Percentiles rank a stretch among this genome's conserved stretches.
Evolutionary conservation across 768 basidiomycete genomes (phyloP).

Genomic region (Boletus subcaerulescens): DNA sequence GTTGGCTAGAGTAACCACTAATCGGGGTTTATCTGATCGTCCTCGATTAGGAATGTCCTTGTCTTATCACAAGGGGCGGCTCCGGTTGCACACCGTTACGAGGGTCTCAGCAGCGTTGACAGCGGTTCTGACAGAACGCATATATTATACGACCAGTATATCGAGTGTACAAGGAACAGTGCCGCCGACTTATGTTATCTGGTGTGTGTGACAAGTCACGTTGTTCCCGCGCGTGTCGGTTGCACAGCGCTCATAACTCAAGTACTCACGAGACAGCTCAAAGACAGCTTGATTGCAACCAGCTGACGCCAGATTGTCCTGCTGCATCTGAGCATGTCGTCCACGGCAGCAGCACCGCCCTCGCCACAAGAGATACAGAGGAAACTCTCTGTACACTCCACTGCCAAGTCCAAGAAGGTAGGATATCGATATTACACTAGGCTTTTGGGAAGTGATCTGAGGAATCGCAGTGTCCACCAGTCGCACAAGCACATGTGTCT

Average conservation of each 20-base stretch:
- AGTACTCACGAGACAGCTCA: constrained; percentile 4
- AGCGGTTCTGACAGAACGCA: neutral
- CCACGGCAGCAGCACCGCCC: constrained; percentile 52
- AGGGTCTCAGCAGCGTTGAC: neutral
- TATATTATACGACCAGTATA: no score
- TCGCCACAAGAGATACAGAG: constrained; percentile 84
- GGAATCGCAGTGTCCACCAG: constrained; percentile 29
- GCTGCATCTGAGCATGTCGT: constrained; percentile 22
- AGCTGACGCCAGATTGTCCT: neutral
- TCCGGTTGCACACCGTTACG: neutral
- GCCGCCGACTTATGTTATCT: constrained; percentile 3
- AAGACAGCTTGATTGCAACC: constrained; percentile 16
- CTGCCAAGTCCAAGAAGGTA: constrained; percentile 51
- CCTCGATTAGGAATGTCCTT: constrained; percentile 14
- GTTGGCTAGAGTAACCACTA: neutral
- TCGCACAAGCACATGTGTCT: constrained; percentile 43
- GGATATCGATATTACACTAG: constrained; percentile 1
- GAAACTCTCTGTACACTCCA: constrained; percentile 77
- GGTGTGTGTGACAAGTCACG: constrained; percentile 21
- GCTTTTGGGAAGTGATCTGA: constrained; percentile 9
- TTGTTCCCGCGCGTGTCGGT: constrained; percentile 22
- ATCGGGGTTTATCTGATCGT: constrained; percentile 20
- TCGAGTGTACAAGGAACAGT: neutral
- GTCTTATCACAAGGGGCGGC: constrained; percentile 4
- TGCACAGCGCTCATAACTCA: constrained; percentile 2